Evolutionary conservation across 202 grass and related monocot genomes (phyloP).

Genomic region (Saccharum hybrid): DNA sequence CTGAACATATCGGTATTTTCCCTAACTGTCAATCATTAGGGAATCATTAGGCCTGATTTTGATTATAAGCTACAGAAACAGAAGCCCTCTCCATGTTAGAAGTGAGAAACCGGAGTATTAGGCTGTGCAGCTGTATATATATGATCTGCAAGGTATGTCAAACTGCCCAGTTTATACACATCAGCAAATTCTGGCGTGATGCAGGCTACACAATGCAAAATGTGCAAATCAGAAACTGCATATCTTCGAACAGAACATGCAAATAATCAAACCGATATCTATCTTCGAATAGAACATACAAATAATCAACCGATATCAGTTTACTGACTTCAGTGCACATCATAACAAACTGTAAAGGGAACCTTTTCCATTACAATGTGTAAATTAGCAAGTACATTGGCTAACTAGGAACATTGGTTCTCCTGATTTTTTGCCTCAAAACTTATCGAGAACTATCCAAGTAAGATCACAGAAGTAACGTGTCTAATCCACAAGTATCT

Average conservation of each 20-base stretch:
- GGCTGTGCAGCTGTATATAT: background rate
- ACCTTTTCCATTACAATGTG: background rate
- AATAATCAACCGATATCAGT: background rate
- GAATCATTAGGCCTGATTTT: background rate
- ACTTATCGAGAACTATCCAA: background rate
- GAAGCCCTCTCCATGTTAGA: background rate
- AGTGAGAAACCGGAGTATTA: background rate
- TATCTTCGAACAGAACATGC: too few species aligned
- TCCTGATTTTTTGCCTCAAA: background rate
- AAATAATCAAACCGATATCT: too few species aligned
- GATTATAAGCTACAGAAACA: background rate
- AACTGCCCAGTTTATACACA: background rate
- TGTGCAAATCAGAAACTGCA: too few species aligned
- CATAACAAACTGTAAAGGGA: too few species aligned
- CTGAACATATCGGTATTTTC: too few species aligned
- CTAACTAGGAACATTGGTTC: background rate
- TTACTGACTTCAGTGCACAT: too few species aligned
- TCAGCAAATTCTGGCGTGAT: too few species aligned
- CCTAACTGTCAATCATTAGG: too few species aligned
- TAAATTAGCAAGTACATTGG: slow-evolving; percentile 2
- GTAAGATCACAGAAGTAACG: background rate
- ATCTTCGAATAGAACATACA: too few species aligned
- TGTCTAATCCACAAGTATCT: slow-evolving; percentile 34
- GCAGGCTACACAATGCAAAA: too few species aligned
- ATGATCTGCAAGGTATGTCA: background rate